A percentile compares a stretch with the other conserved stretches of the same genome.
phyloP scores from a whole-genome alignment of 2,329 filamentous ascomycete species.

The Aschersonia sp. region DNA sequence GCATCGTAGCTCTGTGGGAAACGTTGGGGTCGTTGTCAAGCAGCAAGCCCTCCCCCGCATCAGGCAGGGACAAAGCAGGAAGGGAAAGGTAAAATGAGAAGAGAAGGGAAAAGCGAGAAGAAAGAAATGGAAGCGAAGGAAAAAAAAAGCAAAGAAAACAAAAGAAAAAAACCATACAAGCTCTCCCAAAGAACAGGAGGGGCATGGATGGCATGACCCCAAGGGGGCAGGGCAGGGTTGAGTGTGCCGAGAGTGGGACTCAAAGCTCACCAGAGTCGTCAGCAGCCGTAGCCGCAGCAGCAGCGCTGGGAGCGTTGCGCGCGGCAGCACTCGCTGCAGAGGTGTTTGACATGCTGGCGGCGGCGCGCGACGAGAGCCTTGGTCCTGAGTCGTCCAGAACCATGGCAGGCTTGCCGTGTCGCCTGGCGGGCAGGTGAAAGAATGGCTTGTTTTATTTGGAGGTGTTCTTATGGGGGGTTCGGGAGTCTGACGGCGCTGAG shows the following conservation, averaged over 20 bases:
- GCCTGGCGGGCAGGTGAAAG: not conserved
- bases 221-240: conserved; percentile 4
- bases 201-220: conserved; percentile 8
- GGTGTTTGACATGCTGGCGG: conserved; percentile 21
- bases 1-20: not conserved
- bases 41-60: not conserved
- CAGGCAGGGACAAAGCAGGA: not conserved
- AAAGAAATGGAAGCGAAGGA: not conserved
- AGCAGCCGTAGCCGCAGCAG: conserved; percentile 10
- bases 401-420: conserved; percentile 14
- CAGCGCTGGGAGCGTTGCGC: conserved; percentile 7
- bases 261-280: conserved; percentile 26
- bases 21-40: not conserved
- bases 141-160: conserved; percentile 5
- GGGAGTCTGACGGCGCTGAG: conserved; percentile 2
- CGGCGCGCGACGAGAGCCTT: conserved; percentile 16
- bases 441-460: not conserved
- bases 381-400: conserved; percentile 24
- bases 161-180: not conserved
- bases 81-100: conserved; percentile 2
- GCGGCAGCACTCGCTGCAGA: conserved; percentile 12
- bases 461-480: not conserved
- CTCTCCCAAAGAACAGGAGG: conserved; percentile 14
- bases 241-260: conserved; percentile 3
- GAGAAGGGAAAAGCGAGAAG: conserved; percentile 5